Percentiles rank a stretch among this genome's conserved stretches.
These are phyloP conservation scores for Phellopilus nigrolimitatus DNA, from an alignment of 1,284 basidiomycete species.

Conservation along the genomic window DNA sequence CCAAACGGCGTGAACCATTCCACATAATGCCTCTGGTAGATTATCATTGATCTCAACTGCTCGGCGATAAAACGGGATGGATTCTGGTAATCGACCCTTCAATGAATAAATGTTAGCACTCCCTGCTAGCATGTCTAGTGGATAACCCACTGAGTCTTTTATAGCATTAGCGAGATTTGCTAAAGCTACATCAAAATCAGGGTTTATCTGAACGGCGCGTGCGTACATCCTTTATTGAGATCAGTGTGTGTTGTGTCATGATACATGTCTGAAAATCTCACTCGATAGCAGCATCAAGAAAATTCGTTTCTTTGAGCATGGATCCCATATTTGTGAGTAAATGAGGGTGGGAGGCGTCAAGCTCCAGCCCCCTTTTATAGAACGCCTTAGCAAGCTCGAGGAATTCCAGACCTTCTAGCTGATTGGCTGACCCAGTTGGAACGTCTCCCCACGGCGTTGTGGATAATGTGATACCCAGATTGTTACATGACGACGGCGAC, in stretches of 20 bases:
- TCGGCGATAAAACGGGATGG: conserved; percentile 49
- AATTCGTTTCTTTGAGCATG: conserved; percentile 54
- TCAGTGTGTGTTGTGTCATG: conserved; percentile 20
- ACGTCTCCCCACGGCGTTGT: conserved; percentile 30
- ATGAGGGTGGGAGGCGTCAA: conserved; percentile 55
- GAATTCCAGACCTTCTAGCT: conserved; percentile 28
- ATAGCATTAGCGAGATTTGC: conserved; percentile 60
- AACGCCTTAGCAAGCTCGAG: conserved; percentile 46
- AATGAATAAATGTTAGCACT: conserved; percentile 18
- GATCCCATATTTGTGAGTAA: conserved; percentile 59
- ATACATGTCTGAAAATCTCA: conserved; percentile 25
- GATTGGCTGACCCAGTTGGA: conserved; percentile 26
- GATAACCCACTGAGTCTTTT: conserved; percentile 40
- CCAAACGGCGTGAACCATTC: conserved; percentile 47
- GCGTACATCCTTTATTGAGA: conserved; percentile 35
- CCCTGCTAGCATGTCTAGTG: neutral
- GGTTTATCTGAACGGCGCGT: conserved; percentile 48
- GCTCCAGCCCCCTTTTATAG: conserved; percentile 47
- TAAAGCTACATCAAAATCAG: conserved; percentile 55
- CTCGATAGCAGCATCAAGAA: conserved; percentile 47
- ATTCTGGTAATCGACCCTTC: conserved; percentile 47
- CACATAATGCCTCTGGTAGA: conserved; percentile 55
- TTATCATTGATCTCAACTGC: conserved; percentile 49
- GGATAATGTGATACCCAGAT: conserved; percentile 56
- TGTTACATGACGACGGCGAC: conserved; percentile 54